Conservation (phyloP, 1,284 basidiomycete species). For the Mycena sp. region DNA sequence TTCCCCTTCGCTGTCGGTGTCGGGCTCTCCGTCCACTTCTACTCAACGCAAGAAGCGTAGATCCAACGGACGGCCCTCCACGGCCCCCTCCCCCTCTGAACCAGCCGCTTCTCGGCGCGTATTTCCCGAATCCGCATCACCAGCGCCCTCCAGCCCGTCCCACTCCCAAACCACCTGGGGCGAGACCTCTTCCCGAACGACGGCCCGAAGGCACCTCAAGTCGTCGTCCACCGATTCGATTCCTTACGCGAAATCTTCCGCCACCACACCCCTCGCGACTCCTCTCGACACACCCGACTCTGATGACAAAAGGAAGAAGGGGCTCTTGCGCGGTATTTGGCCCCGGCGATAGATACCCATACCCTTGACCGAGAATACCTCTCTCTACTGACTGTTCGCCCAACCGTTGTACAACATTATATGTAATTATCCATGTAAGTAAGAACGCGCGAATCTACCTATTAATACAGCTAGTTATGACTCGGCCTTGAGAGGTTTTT, state of each 20-base stretch:
- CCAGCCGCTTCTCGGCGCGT: conserved; percentile 23
- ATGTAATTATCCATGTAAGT: conserved; percentile 37
- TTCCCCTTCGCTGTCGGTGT: conserved; percentile 32
- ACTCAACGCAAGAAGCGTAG: conserved; percentile 26
- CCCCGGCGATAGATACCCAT: conserved; percentile 41
- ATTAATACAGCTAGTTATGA: conserved; percentile 29
- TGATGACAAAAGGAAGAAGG: conserved; percentile 50
- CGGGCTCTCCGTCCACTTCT: conserved; percentile 13
- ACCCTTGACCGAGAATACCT: conserved; percentile 22
- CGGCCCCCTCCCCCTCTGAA: conserved; percentile 35
- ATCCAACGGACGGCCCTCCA: conserved; percentile 32
- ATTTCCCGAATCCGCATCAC: conserved; percentile 36
- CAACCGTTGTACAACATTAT: conserved; percentile 36
- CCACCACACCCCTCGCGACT: conserved; percentile 31
- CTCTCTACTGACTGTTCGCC: conserved; percentile 22
- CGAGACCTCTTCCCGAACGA: conserved; percentile 25
- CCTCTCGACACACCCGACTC: conserved; percentile 46
- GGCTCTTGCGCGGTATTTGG: conserved; percentile 51
- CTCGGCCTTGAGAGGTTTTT: conserved; percentile 60
- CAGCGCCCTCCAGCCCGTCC: conserved; percentile 29
- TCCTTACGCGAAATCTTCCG: conserved; percentile 41
- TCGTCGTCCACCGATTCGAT: conserved; percentile 61
- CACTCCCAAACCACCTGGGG: conserved; percentile 16
- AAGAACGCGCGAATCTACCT: conserved; percentile 24
- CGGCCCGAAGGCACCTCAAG: conserved; percentile 45